Base-by-base conservation (phyloP, 108 stramenopile species). In the Schizochytrium sp. region DNA sequence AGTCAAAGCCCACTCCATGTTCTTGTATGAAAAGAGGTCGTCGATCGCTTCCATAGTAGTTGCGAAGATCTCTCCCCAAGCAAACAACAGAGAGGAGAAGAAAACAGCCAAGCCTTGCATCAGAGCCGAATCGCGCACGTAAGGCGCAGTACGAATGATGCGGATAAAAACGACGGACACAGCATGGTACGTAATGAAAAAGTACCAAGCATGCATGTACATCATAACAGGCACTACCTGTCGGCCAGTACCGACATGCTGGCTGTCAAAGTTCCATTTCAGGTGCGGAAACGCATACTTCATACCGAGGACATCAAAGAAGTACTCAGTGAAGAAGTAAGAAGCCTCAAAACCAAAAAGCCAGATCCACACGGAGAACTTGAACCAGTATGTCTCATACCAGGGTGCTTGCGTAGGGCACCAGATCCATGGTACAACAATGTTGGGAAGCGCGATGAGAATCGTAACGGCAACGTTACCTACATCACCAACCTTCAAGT, bases 301-400 rank as follows among this genome's bases (percentile, higher is more conserved):
- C 76, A 83, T 83, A 38, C 76, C 76, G 2, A 83, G 76, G 17
- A 83, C 76, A 40, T 83, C 76, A 28, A 83, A 83, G 3, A 83
- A 83, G 76, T 83, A 83, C 76, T 83, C 76, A 5, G 76, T 83
- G 53, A 83, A 83, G 40, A 83, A 83, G 76, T 83, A 83, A 17
- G 76, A 83, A 2, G 76, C 76, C 76, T 55, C 47, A 83, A 83
- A 83, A n/a, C 50, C 13, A 2, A 83, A 83, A 2, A 55, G 49
- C 28, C 4, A 46, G 76, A 83, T 2, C 76, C 76, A 83, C 10
- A 83, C 76, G 15, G 76, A 83, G 76, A 83, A 83, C 53, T 83
- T 83, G 76, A 83, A 83, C 76, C 76, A 83, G 28, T 83, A 83
- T 38, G 76, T 83, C 3, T 83, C 5, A 53, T 83, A 83, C 5